These are phyloP conservation scores for Penicillium palitans DNA, from an alignment of 2,329 filamentous ascomycete species.

Conservation along the genomic window DNA sequence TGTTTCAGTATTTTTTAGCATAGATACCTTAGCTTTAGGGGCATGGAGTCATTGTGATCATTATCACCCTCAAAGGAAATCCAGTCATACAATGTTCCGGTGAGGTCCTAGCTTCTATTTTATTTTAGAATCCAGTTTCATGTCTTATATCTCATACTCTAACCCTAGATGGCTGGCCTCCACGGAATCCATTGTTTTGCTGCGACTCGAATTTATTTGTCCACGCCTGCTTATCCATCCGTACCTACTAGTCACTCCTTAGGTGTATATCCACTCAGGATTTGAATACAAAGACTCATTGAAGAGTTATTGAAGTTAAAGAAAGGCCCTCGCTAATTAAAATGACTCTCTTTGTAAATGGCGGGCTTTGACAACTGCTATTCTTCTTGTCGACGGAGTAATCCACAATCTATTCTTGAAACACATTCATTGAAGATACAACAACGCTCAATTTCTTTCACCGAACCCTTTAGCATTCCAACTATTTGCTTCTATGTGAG, in stretches of 20 bases:
- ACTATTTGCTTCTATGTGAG: neutral
- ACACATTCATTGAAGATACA: neutral
- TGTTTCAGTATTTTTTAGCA: neutral
- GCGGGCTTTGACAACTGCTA: neutral
- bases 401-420: neutral
- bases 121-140: neutral
- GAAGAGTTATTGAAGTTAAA: neutral
- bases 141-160: neutral
- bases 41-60: neutral
- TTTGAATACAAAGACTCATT: neutral
- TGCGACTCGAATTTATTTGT: neutral
- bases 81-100: neutral
- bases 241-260: neutral
- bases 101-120: neutral
- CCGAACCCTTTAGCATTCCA: neutral
- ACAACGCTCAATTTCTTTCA: neutral
- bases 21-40: neutral
- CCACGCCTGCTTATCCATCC: neutral
- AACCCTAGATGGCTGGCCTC: neutral
- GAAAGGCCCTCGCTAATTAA: neutral
- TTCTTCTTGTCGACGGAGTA: neutral
- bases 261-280: neutral
- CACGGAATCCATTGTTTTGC: neutral
- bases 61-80: neutral
- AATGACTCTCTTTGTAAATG: neutral